These are phyloP conservation scores for Curvularia lunata DNA, from an alignment of 2,329 filamentous ascomycete species.

Conservation along the genomic window DNA sequence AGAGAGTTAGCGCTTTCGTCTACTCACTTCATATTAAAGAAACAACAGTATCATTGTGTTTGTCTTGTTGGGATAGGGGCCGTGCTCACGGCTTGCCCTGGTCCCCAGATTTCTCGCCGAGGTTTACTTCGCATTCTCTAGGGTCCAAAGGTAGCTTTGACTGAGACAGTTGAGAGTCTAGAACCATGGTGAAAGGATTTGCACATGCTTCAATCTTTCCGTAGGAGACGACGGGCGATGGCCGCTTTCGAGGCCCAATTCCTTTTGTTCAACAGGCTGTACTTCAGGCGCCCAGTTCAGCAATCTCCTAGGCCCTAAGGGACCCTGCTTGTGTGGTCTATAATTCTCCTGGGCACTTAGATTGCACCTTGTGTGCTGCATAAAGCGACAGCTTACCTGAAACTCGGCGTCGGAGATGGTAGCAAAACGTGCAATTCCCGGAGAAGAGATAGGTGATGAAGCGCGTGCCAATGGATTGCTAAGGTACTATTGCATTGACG, in stretches of 20 bases:
- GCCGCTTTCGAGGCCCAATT: not conserved
- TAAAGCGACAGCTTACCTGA: not conserved
- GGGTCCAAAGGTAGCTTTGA: not conserved
- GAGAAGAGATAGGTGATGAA: not conserved
- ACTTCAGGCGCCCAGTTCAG: not conserved
- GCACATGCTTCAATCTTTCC: not conserved
- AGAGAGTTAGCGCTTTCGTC: not conserved
- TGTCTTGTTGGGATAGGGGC: not conserved
- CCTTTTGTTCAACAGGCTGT: not conserved
- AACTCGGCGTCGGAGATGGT: not conserved
- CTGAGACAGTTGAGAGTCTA: not conserved
- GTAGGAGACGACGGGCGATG: not conserved
- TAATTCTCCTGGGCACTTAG: not conserved
- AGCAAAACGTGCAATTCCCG: not conserved
- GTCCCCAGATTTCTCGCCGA: not conserved
- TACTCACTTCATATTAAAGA: not conserved
- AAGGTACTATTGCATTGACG: not conserved
- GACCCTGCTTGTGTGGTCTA: not conserved
- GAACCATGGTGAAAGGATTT: not conserved
- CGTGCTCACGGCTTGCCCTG: not conserved
- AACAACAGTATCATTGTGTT: not conserved
- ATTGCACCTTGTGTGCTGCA: not conserved
- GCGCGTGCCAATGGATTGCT: not conserved
- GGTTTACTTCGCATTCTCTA: not conserved
- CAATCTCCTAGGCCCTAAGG: not conserved